Percentiles rank a stretch among this genome's conserved stretches.
These are phyloP conservation scores for Coemansia sp. DNA, from an alignment of 192 early-diverging fungal genomes.

Conservation along the genomic window DNA sequence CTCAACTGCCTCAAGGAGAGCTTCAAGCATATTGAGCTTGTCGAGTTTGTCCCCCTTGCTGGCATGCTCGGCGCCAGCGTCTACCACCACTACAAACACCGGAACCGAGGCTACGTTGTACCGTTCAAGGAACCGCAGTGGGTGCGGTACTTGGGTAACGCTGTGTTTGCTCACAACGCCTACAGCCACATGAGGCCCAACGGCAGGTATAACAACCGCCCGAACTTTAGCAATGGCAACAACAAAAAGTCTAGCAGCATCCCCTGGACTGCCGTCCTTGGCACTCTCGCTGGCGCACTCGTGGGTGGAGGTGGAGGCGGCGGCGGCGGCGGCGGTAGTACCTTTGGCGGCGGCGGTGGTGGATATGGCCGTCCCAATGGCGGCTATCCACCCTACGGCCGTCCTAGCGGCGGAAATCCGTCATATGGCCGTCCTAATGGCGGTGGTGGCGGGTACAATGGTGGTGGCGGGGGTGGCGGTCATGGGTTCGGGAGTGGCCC, in stretches of 20 bases:
- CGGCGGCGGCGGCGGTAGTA: conserved; percentile 4
- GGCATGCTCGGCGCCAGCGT: conserved; percentile 30
- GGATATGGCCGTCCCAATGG: conserved; percentile 13
- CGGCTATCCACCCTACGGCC: conserved; percentile 12
- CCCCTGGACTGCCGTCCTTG: conserved; percentile 23
- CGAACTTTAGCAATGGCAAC: neutral
- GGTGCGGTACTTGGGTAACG: conserved; percentile 30
- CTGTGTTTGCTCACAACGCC: conserved; percentile 24
- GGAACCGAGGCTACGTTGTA: conserved; percentile 7
- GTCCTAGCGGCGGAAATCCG: conserved; percentile 12
- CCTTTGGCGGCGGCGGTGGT: neutral
- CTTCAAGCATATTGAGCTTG: conserved; percentile 21
- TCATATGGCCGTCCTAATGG: conserved; percentile 5
- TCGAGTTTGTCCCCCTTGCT: conserved; percentile 32
- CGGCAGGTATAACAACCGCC: neutral
- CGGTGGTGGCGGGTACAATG: neutral
- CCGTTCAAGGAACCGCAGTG: conserved; percentile 37
- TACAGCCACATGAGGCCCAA: conserved; percentile 23
- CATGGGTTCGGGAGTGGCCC: neutral
- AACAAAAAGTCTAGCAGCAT: conserved; percentile 8
- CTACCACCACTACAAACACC: conserved; percentile 33
- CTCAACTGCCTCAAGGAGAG: conserved; percentile 40
- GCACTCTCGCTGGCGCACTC: conserved; percentile 20
- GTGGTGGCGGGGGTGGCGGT: conserved; percentile 16
- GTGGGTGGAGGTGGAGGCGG: conserved; percentile 15